Evolutionary conservation across 2,329 filamentous ascomycete species (phyloP).

Genomic region (Passalora sequoiae): DNA sequence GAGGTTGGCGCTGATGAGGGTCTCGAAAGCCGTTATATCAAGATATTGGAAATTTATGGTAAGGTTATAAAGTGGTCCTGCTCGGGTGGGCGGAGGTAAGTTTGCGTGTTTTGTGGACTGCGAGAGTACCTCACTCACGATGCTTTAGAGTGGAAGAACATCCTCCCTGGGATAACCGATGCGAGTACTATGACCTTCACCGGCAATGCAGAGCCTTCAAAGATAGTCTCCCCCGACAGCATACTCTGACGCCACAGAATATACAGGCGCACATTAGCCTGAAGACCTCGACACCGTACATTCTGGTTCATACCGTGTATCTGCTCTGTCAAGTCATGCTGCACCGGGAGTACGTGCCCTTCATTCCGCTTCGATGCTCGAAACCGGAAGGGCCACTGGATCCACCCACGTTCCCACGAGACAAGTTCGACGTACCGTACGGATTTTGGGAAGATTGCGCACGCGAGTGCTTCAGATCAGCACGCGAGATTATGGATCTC

Average conservation of each 20-base stretch:
- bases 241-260: slow-evolving; percentile 57
- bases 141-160: slow-evolving; percentile 42
- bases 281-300: slow-evolving; percentile 59
- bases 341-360: slow-evolving; percentile 64
- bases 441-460: slow-evolving; percentile 62
- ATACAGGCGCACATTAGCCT: slow-evolving; percentile 62
- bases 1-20: slow-evolving; percentile 49
- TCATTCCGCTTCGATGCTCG: slow-evolving; percentile 52
- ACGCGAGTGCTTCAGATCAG: slow-evolving; percentile 57
- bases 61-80: slow-evolving; percentile 54
- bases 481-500: slow-evolving; percentile 59
- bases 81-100: slow-evolving; percentile 52
- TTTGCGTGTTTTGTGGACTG: neutral
- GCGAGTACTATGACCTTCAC: slow-evolving; percentile 52
- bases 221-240: slow-evolving; percentile 50
- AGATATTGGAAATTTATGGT: slow-evolving; percentile 52
- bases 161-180: slow-evolving; percentile 56
- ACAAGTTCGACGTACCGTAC: slow-evolving; percentile 43
- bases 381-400: slow-evolving; percentile 57
- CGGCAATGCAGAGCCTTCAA: slow-evolving; percentile 52
- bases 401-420: slow-evolving; percentile 49
- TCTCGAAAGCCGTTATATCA: slow-evolving; percentile 48
- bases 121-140: slow-evolving; percentile 4
- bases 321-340: slow-evolving; percentile 63
- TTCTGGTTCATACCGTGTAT: slow-evolving; percentile 62